These are phyloP conservation scores for Dendrostoma leiphaemia DNA, from an alignment of 2,329 filamentous ascomycete genomes.

Conservation along the genomic window DNA sequence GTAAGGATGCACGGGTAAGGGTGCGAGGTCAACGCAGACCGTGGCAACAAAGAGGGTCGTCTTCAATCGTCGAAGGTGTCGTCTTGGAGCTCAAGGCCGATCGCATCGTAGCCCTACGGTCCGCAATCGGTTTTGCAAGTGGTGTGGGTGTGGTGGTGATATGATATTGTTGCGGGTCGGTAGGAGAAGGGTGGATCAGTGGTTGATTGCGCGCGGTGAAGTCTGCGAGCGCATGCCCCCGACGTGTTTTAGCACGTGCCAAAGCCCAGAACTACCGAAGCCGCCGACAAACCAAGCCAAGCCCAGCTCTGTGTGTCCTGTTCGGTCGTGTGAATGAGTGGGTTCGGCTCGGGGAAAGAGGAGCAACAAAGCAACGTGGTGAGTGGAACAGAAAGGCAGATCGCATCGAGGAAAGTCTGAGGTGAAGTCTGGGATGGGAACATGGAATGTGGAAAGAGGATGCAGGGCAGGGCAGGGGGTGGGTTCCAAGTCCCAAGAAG, in stretches of 20 bases:
- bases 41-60: constrained; percentile 3
- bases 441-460: not conserved
- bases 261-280: not conserved
- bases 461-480: constrained; percentile 7
- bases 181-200: not conserved
- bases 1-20: not conserved
- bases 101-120: constrained; percentile 16
- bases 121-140: constrained; percentile 11
- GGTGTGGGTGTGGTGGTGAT: not conserved
- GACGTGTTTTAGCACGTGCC: constrained; percentile 14
- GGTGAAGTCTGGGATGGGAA: not conserved
- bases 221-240: constrained; percentile 15
- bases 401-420: constrained; percentile 14
- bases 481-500: not conserved
- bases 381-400: not conserved
- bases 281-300: not conserved
- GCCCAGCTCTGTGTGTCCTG: not conserved
- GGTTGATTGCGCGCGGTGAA: not conserved
- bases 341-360: not conserved
- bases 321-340: not conserved
- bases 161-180: constrained; percentile 13
- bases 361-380: not conserved
- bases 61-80: constrained; percentile 10
- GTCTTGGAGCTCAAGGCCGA: constrained; percentile 13
- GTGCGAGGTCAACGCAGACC: not conserved